Percentiles rank a stretch among this genome's conserved stretches.
These are phyloP conservation scores for Aphanomyces euteiches DNA, from an alignment of 352 stramenopile genomes.

Conservation along the genomic window DNA sequence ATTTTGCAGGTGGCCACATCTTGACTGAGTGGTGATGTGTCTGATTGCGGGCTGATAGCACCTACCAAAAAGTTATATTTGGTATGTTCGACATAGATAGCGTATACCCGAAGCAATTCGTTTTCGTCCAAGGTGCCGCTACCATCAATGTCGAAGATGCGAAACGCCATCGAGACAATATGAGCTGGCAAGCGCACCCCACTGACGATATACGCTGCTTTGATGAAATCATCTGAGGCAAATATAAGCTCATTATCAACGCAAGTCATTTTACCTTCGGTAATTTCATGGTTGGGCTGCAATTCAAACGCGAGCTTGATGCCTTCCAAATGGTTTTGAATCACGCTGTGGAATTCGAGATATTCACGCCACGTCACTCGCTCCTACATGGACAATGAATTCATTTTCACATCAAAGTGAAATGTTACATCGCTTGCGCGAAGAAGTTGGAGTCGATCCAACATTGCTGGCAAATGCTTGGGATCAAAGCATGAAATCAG, in stretches of 20 bases:
- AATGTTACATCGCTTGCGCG: conserved; percentile 51
- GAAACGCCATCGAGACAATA: conserved; percentile 70
- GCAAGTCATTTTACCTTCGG: conserved; percentile 40
- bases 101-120: conserved; percentile 47
- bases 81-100: background rate
- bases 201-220: conserved; percentile 55
- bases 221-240: conserved; percentile 60
- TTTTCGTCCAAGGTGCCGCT: conserved; percentile 63
- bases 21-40: conserved; percentile 36
- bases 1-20: conserved; percentile 14
- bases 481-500: conserved; percentile 70
- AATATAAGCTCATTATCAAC: background rate
- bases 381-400: conserved; percentile 34
- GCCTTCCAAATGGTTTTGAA: conserved; percentile 62
- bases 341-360: conserved; percentile 66
- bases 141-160: conserved; percentile 65
- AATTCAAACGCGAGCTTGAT: conserved; percentile 76
- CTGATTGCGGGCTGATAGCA: conserved; percentile 58
- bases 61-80: conserved; percentile 18
- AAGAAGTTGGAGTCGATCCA: conserved; percentile 58
- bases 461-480: conserved; percentile 51
- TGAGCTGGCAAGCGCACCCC: conserved; percentile 61
- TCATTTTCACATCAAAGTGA: background rate
- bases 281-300: conserved; percentile 54
- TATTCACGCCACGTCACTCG: conserved; percentile 70